phyloP scores from a whole-genome alignment of 805 yeast species.

The Metschnikowia dekortorum region DNA sequence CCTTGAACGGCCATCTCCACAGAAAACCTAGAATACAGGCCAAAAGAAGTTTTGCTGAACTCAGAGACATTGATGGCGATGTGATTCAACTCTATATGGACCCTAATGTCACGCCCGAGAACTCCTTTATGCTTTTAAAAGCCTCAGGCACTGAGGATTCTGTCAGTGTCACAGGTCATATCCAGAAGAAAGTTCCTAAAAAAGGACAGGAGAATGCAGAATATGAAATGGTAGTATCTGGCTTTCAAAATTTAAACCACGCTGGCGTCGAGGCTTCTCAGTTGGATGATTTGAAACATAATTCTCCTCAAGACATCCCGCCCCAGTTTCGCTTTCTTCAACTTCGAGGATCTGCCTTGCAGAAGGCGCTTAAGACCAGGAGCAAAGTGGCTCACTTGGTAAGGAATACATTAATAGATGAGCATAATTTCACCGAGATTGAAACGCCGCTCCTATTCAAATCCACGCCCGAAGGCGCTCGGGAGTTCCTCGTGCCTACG shows the following conservation, averaged over 20 bases:
- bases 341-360: slow-evolving; percentile 57
- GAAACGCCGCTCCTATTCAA: slow-evolving; percentile 93
- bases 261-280: slow-evolving; percentile 67
- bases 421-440: slow-evolving; percentile 63
- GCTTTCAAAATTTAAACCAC: slow-evolving; percentile 54
- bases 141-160: slow-evolving; percentile 69
- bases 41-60: slow-evolving; percentile 63
- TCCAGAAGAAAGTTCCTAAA: slow-evolving; percentile 30
- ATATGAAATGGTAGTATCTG: slow-evolving; percentile 57
- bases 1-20: slow-evolving; percentile 81
- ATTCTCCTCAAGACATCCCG: slow-evolving; percentile 56
- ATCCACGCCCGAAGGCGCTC: slow-evolving; percentile 97
- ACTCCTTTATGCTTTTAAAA: slow-evolving; percentile 37
- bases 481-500: slow-evolving; percentile 93
- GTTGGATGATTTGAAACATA: slow-evolving; percentile 53
- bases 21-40: slow-evolving; percentile 68
- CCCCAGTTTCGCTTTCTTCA: slow-evolving; percentile 80
- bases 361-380: slow-evolving; percentile 51
- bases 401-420: slow-evolving; percentile 36
- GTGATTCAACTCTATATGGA: slow-evolving; percentile 45
- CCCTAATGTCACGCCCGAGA: slow-evolving; percentile 39
- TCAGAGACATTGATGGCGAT: slow-evolving; percentile 73
- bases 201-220: slow-evolving; percentile 11
- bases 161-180: slow-evolving; percentile 57
- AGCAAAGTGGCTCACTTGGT: slow-evolving; percentile 49